These are phyloP conservation scores for Magnusiomyces paraingens DNA, from an alignment of 1,139 yeast species.

Conservation along the genomic window DNA sequence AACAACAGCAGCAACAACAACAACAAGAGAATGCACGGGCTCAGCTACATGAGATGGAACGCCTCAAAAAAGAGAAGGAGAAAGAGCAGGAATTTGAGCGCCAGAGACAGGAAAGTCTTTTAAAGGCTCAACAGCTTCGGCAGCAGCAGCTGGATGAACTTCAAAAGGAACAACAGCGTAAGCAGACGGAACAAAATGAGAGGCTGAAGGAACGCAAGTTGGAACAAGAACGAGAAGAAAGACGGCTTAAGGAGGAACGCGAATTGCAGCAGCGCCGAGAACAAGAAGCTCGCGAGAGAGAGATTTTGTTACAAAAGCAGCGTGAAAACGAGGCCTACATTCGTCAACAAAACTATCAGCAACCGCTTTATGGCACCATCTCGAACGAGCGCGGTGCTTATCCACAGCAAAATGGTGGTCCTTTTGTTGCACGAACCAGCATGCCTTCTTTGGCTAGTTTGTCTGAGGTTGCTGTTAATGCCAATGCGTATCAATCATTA, in stretches of 20 bases:
- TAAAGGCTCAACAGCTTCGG: no score
- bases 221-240: neutral
- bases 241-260: neutral
- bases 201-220: no score
- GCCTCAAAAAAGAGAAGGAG: neutral
- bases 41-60: neutral
- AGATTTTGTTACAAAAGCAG: no score
- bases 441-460: constrained; percentile 5
- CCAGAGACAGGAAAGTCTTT: neutral
- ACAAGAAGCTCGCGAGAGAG: neutral
- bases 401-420: neutral
- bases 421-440: neutral
- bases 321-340: no score
- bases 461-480: constrained; percentile 10
- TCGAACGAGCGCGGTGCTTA: neutral
- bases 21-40: neutral
- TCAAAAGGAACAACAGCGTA: no score
- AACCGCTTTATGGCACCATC: neutral
- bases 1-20: constrained; percentile 3
- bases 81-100: neutral
- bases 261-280: neutral
- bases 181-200: no score
- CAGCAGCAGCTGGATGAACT: no score
- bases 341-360: no score
- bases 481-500: constrained; percentile 5